phyloP scores from a whole-genome alignment of 257 asterid species.

The Nicotiana benthamiana region DNA sequence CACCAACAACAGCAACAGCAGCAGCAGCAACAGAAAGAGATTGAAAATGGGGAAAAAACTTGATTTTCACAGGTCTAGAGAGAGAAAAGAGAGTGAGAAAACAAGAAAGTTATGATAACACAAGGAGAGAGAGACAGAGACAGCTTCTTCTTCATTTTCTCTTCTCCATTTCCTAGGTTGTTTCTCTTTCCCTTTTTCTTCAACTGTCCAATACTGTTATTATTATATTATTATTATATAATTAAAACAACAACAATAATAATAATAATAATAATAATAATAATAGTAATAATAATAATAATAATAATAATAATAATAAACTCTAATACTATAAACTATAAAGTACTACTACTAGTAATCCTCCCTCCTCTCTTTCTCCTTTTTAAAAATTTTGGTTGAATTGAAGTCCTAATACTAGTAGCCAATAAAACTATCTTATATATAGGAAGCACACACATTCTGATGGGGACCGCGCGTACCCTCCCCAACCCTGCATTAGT shows the following conservation, averaged over 20 bases:
- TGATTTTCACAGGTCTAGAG: slow-evolving; percentile 48
- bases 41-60: background rate
- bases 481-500: too few species aligned
- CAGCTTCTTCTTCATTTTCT: slow-evolving; percentile 17
- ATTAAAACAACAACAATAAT: slow-evolving; percentile 1
- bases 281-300: slow-evolving; percentile 13
- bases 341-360: background rate
- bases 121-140: background rate
- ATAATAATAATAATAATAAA: slow-evolving; percentile 11
- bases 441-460: background rate
- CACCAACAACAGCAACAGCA: too few species aligned
- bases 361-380: background rate
- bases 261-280: slow-evolving; percentile 16
- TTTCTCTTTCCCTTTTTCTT: slow-evolving; percentile 14
- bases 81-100: slow-evolving; percentile 29
- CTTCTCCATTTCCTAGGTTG: slow-evolving; percentile 76
- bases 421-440: background rate
- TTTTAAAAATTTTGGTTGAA: background rate
- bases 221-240: slow-evolving; percentile 1
- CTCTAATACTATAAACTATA: too few species aligned
- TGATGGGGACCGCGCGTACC: too few species aligned
- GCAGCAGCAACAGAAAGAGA: background rate
- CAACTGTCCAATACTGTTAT: slow-evolving; percentile 7
- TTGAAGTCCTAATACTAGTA: background rate
- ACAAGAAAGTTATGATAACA: slow-evolving; percentile 23